phyloP scores from a whole-genome alignment of 306 rosid genomes.

The Citrullus amarus region DNA sequence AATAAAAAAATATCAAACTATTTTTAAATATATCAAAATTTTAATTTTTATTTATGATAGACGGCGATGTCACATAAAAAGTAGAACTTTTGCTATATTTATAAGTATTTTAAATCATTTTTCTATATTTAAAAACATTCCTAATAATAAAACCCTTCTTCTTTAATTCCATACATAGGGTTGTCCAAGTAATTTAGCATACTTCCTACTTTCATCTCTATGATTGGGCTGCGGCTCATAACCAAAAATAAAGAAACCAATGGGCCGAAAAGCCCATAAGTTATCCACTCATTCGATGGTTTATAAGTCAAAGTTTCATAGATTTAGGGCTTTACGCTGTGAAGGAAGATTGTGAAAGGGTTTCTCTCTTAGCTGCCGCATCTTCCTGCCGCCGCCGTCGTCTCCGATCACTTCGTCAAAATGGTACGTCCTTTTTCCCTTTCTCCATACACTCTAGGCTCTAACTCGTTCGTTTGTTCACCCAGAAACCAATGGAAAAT shows the following conservation, averaged over 20 bases:
- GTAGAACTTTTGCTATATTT: too few species aligned
- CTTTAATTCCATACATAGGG: background rate
- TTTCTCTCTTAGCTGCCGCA: background rate
- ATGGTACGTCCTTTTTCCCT: background rate
- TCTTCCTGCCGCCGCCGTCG: background rate
- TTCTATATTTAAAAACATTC: too few species aligned
- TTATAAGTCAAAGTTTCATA: background rate
- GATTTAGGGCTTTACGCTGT: background rate
- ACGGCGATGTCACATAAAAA: too few species aligned
- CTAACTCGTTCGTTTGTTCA: background rate
- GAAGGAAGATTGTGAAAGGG: constrained; percentile 1
- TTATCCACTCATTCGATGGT: background rate
- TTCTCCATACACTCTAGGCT: background rate
- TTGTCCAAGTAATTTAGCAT: background rate
- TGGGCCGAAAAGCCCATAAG: background rate
- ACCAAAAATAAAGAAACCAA: background rate
- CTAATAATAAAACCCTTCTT: too few species aligned
- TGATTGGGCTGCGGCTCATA: background rate
- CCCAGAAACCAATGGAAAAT: background rate
- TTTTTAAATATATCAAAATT: too few species aligned
- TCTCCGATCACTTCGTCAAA: background rate
- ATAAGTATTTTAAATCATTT: too few species aligned
- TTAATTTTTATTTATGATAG: too few species aligned
- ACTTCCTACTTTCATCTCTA: background rate
- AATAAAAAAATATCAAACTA: too few species aligned